Base-by-base conservation (phyloP, 208 protist species). In the Leishmania braziliensis region DNA sequence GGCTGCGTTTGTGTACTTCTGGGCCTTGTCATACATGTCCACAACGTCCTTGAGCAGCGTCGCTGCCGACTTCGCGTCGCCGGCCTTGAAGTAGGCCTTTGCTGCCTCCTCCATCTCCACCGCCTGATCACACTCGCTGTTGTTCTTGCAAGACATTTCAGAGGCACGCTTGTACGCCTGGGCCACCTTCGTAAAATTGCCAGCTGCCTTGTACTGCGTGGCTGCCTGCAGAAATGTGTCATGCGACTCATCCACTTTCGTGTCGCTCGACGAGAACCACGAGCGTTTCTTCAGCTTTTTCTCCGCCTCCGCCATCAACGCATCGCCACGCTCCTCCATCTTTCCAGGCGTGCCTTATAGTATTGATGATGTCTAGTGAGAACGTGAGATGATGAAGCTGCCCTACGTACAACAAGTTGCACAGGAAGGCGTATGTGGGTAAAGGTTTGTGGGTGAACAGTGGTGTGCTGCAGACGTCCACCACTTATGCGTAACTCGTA, bases 121-220 rank as follows among this genome's bases (percentile, higher is more conserved):
- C n/a, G 80, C 77, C 54, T 90, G 79, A 53, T 96, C 92, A 14
- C 82, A 73, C 39, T 98, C 93, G 76, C 86, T 91, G 68, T 95
- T 91, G 75, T 69, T 85, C 73, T 95, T 91, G 46, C 78, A 60
- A 5, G 87, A 94, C 86, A 96, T 94, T 14, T 96, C 90, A 58
- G 92, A 77, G 36, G 95, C 93, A 46, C 91, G 89, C 77, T 88
- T 72, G 84, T 95, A 96, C 56, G 93, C 95, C 16, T 58, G 77
- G 23, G 89, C 92, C 5, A 91, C 95, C 81, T 95, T 96, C 18
- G 72, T 46, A 79, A 93, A 96, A 80, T 93, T 89, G 43, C 87
- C 89, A 26, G 81, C 83, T 8, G 92, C 91, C 82, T 96, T 96
- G 87, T 95, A 98, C 81, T 96, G 90, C 78, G 93, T 94, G 23